Evolutionary conservation across 2,329 filamentous ascomycete genomes (phyloP), one percentile per base, ranked within the genome.

Genomic region (Coleophoma eucalyptorum): DNA sequence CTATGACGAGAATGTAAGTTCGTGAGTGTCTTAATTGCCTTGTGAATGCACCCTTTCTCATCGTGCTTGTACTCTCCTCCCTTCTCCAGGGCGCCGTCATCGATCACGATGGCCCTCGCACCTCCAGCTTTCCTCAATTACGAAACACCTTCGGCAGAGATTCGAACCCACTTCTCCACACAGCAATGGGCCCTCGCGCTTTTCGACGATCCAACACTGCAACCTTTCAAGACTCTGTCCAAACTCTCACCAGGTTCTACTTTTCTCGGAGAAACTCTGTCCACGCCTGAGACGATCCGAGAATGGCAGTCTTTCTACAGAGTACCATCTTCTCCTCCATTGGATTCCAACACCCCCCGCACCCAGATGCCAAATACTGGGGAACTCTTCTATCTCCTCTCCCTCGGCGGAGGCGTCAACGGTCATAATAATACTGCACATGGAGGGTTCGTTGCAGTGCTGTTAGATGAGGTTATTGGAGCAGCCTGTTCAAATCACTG

Each of bases 381-480:
- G 4, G 44, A 47, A 11, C 26, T 48, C 3, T 43, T 41, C 18
- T 34, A 46, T 15, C n/a, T 51, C 12, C 12, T 49, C 8, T 44
- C 62, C 15, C 65, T 84, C 1, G 81, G 78, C 3, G 57, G 68
- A 12, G 74, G 73, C 15, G 55, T 84, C 48, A 78, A 79, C 55
- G 81, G 81, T 4, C 76, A 77, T 58, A 65, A 75, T 2, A 65
- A 69, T 3, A 69, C 79, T 5, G 67, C 71, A 16, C 82, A 85
- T 59, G 81, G 82, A 32, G 82, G 81, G 2, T 73, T 84, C 32
- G 72, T 79, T 6, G 73, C 74, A 13, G 72, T 77, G 0, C 61
- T 85, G 19, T 60, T 85, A 15, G 82, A 86, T 58, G 81, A 85
- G 60, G 66, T 70, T 13, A 74, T 78, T 60, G 46, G 46, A 4